Evolutionary conservation across 768 basidiomycete species (phyloP).

Genomic region (Exidia glandulosa): DNA sequence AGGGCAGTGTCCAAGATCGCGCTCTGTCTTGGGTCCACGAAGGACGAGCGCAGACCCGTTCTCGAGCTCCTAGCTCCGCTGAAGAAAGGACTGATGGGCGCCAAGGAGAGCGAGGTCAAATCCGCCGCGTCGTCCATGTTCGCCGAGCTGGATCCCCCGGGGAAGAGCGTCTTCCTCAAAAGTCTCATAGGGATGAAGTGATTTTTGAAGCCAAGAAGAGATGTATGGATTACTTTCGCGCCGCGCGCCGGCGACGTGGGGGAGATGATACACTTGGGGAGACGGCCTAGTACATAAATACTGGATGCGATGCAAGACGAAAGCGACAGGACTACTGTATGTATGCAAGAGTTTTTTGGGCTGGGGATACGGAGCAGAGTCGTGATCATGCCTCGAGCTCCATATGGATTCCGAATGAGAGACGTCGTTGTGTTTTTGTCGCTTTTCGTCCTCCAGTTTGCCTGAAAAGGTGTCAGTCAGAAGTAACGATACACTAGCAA

Average conservation of each 20-base stretch:
- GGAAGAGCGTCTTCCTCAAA: background rate
- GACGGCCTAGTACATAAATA: background rate
- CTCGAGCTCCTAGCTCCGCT: background rate
- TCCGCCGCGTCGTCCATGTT: background rate
- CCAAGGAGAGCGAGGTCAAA: background rate
- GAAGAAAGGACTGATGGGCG: background rate
- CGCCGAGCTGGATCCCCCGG: background rate
- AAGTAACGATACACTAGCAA: background rate
- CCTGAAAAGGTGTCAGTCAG: slow-evolving; percentile 22
- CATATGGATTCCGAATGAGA: slow-evolving; percentile 74
- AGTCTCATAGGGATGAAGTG: background rate
- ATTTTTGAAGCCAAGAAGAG: background rate
- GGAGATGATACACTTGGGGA: background rate
- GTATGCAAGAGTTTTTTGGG: background rate
- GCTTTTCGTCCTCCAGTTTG: slow-evolving; percentile 85
- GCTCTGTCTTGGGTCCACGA: background rate
- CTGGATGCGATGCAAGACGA: background rate
- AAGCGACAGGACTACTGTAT: too few relatives aligned
- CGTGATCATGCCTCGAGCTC: slow-evolving; percentile 31
- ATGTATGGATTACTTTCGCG: background rate
- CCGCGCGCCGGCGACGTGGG: background rate
- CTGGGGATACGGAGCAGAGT: background rate
- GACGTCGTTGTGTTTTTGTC: slow-evolving; percentile 74
- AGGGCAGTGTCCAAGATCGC: background rate
- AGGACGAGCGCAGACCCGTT: background rate